phyloP scores from a whole-genome alignment of 1,284 basidiomycete genomes.

The Marasmius sp. region DNA sequence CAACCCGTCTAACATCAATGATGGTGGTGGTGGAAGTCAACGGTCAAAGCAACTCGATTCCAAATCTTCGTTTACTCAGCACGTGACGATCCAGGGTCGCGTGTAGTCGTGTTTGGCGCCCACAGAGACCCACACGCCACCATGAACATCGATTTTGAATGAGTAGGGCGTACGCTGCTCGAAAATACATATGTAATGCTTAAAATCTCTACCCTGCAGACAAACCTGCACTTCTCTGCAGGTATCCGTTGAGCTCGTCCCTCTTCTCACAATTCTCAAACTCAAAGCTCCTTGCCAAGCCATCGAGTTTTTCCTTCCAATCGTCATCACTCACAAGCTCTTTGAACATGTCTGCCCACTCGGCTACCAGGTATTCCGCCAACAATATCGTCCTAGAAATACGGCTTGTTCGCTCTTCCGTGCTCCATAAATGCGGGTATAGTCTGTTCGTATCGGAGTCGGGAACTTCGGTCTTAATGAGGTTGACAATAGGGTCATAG shows the following conservation, averaged over 20 bases:
- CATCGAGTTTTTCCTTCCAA: slow-evolving; percentile 52
- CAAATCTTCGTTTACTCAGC: no score
- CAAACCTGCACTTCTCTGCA: slow-evolving; percentile 30
- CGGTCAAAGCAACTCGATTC: background rate
- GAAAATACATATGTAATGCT: background rate
- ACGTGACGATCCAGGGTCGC: background rate
- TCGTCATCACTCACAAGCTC: slow-evolving; percentile 24
- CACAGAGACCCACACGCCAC: no score
- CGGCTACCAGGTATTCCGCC: slow-evolving; percentile 60
- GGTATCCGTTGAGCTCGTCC: slow-evolving; percentile 40
- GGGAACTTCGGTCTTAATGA: slow-evolving; percentile 46
- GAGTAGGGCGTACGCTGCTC: background rate
- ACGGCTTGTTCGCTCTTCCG: slow-evolving; percentile 47
- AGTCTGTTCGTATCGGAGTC: slow-evolving; percentile 34
- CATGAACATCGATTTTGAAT: no score
- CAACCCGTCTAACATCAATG: background rate
- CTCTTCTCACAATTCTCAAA: slow-evolving; percentile 51
- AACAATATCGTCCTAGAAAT: slow-evolving; percentile 63
- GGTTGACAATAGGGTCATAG: slow-evolving; percentile 58
- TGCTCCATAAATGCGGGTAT: slow-evolving; percentile 45
- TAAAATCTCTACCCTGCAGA: background rate
- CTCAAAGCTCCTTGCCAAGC: slow-evolving; percentile 54
- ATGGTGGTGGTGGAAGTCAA: background rate
- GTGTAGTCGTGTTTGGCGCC: no score
- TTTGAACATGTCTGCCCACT: slow-evolving; percentile 66